A percentile compares a stretch with the other conserved stretches of the same genome.
phyloP scores from a whole-genome alignment of 495 filamentous ascomycete genomes.

The Aspergillus sclerotioniger region DNA sequence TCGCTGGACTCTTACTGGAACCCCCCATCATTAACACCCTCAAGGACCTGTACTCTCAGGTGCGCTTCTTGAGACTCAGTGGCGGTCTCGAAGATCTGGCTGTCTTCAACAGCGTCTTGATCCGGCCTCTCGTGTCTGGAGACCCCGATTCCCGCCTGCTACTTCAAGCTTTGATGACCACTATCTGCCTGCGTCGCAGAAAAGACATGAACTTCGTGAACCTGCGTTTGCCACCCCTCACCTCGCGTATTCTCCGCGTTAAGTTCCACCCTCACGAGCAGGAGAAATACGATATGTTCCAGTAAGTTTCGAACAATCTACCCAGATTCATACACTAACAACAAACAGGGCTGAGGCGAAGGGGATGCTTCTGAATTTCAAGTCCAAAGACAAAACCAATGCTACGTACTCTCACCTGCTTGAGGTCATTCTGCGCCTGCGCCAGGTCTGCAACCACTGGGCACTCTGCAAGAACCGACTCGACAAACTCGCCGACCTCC shows the following conservation, averaged over 20 bases:
- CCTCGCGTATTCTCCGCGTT: slow-evolving; percentile 77
- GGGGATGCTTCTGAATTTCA: slow-evolving; percentile 63
- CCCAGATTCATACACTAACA: slow-evolving; percentile 21
- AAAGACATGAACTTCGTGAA: slow-evolving; percentile 93
- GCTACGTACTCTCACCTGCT: slow-evolving; percentile 66
- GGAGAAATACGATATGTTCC: slow-evolving; percentile 76
- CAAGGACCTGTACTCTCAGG: slow-evolving; percentile 77
- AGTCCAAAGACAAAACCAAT: slow-evolving; percentile 41
- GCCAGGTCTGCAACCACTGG: slow-evolving; percentile 90
- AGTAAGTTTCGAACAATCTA: slow-evolving; percentile 37
- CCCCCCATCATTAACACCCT: slow-evolving; percentile 76
- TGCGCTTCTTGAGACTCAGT: slow-evolving; percentile 74
- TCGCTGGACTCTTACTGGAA: slow-evolving; percentile 82
- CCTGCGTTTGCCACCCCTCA: slow-evolving; percentile 72
- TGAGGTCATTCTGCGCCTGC: slow-evolving; percentile 78
- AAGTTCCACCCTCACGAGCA: slow-evolving; percentile 72
- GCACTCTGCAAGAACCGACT: slow-evolving; percentile 72
- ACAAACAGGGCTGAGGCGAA: slow-evolving; percentile 63
- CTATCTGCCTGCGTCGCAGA: slow-evolving; percentile 78
- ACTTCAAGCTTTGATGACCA: slow-evolving; percentile 74
- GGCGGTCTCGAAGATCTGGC: slow-evolving; percentile 74
- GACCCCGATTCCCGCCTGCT: slow-evolving; percentile 59
- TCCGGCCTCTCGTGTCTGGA: slow-evolving; percentile 64
- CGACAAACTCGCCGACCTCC: slow-evolving; percentile 61
- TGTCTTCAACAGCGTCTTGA: slow-evolving; percentile 73